Percentiles rank a stretch among this genome's conserved stretches.
These are phyloP conservation scores for Aspergillus versicolor DNA, from an alignment of 2,329 filamentous ascomycete species.

Conservation along the genomic window DNA sequence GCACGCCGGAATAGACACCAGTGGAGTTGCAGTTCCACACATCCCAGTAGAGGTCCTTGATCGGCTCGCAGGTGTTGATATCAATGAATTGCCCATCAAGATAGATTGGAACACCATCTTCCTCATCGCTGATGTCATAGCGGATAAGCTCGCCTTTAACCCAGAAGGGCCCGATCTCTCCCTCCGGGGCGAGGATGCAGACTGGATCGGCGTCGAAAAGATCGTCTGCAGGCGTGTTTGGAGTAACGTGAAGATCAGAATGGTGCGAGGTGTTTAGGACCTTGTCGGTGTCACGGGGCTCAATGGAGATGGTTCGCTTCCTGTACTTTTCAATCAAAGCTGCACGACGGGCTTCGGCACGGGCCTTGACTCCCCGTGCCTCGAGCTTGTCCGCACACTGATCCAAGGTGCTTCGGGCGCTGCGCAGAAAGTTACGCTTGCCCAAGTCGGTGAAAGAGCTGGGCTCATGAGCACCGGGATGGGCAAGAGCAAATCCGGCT, in stretches of 20 bases:
- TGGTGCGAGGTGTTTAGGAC: slow-evolving; percentile 40
- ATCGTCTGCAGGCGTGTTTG: slow-evolving; percentile 19
- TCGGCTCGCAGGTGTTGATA: slow-evolving; percentile 27
- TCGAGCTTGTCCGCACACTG: slow-evolving; percentile 24
- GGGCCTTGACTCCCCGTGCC: slow-evolving; percentile 23
- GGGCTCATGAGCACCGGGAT: slow-evolving; percentile 21
- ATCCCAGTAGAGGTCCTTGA: slow-evolving; percentile 35
- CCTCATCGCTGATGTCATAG: slow-evolving; percentile 29
- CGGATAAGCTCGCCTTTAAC: slow-evolving; percentile 39
- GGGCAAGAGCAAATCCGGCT: slow-evolving; percentile 10
- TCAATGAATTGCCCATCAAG: slow-evolving; percentile 15
- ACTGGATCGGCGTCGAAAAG: slow-evolving; percentile 26
- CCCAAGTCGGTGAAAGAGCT: slow-evolving; percentile 11
- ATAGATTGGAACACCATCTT: slow-evolving; percentile 1
- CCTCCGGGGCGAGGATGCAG: slow-evolving; percentile 53
- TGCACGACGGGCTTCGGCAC: slow-evolving; percentile 25
- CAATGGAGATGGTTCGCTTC: slow-evolving; percentile 14
- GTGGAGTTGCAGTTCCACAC: slow-evolving; percentile 47
- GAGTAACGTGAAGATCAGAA: slow-evolving; percentile 28
- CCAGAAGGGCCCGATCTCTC: slow-evolving; percentile 49
- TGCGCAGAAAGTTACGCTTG: slow-evolving; percentile 12
- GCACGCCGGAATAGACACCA: slow-evolving; percentile 14
- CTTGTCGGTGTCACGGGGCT: slow-evolving; percentile 33
- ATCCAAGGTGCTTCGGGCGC: slow-evolving; percentile 14
- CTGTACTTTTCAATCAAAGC: slow-evolving; percentile 17